Conservation (phyloP, 1,139 yeast genomes). For the Protomyces inundatus region DNA sequence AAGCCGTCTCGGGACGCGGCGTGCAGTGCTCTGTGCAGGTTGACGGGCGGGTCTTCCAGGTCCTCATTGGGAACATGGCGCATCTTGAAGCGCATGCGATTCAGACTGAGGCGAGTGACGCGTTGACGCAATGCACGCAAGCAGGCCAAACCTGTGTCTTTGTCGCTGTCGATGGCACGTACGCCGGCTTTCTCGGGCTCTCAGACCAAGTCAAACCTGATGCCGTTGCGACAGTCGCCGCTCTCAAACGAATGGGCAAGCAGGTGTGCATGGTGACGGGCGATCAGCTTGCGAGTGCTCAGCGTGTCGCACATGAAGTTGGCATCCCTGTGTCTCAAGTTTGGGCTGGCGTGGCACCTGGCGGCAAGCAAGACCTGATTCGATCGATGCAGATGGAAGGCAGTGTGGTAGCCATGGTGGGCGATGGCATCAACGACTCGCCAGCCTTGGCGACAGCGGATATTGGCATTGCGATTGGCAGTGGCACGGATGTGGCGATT, state of each 20-base stretch:
- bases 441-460: slow-evolving; percentile 89
- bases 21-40: slow-evolving; percentile 47
- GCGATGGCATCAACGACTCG: slow-evolving; percentile 96
- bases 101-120: slow-evolving; percentile 30
- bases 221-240: slow-evolving; percentile 55
- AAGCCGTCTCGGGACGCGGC: slow-evolving; percentile 67
- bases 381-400: slow-evolving; percentile 48
- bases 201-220: slow-evolving; percentile 67
- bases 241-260: slow-evolving; percentile 52
- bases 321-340: slow-evolving; percentile 63
- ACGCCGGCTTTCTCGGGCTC: slow-evolving; percentile 61
- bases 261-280: slow-evolving; percentile 86
- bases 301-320: slow-evolving; percentile 57
- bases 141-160: slow-evolving; percentile 26
- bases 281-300: slow-evolving; percentile 63
- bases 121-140: neutral
- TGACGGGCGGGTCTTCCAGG: slow-evolving; percentile 35
- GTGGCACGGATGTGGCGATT: slow-evolving; percentile 93
- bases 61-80: slow-evolving; percentile 56
- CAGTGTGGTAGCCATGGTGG: slow-evolving; percentile 61
- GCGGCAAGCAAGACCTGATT: slow-evolving; percentile 67
- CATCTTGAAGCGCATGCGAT: slow-evolving; percentile 42
- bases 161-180: slow-evolving; percentile 47
- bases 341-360: slow-evolving; percentile 73
- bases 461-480: slow-evolving; percentile 82